Evolutionary conservation across 1,284 basidiomycete species (phyloP).

Genomic region (Volvariella surrecta): DNA sequence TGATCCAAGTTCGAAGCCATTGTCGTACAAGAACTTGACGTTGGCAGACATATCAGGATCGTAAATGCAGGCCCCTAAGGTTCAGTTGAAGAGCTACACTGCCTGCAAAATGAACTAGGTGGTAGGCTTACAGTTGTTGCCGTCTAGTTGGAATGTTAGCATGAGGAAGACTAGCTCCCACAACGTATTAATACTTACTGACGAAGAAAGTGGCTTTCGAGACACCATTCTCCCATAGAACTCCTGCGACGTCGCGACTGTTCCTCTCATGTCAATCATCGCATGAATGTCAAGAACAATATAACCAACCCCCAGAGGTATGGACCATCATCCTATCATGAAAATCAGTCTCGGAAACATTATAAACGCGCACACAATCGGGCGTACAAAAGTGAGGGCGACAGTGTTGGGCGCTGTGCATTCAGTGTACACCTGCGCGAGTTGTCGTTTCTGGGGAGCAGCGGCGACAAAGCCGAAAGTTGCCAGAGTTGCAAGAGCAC

Average conservation of each 20-base stretch:
- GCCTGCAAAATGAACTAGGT: slow-evolving; percentile 4
- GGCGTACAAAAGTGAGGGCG: slow-evolving; percentile 29
- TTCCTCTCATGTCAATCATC: slow-evolving; percentile 15
- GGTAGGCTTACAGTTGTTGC: slow-evolving; percentile 27
- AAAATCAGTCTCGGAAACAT: background rate
- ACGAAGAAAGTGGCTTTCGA: slow-evolving; percentile 46
- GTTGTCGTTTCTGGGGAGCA: no score
- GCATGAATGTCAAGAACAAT: slow-evolving; percentile 19
- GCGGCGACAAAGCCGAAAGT: no score
- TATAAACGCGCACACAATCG: background rate
- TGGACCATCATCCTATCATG: slow-evolving; percentile 37
- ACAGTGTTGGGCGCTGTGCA: slow-evolving; percentile 26
- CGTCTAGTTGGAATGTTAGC: slow-evolving; percentile 17
- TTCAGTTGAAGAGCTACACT: background rate
- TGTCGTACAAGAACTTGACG: slow-evolving; percentile 2
- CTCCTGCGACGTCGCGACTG: slow-evolving; percentile 30
- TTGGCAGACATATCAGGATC: background rate
- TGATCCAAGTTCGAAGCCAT: slow-evolving; percentile 4
- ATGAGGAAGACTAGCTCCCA: slow-evolving; percentile 9
- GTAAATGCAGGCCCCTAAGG: slow-evolving; percentile 4
- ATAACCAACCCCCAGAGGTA: slow-evolving; percentile 26
- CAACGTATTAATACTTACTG: slow-evolving; percentile 26
- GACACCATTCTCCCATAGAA: slow-evolving; percentile 18
- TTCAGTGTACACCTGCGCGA: slow-evolving; percentile 19
- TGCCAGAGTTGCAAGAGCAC: no score